Evolutionary conservation across 2,329 filamentous ascomycete genomes (phyloP).

Genomic region (Penicillium sp.): DNA sequence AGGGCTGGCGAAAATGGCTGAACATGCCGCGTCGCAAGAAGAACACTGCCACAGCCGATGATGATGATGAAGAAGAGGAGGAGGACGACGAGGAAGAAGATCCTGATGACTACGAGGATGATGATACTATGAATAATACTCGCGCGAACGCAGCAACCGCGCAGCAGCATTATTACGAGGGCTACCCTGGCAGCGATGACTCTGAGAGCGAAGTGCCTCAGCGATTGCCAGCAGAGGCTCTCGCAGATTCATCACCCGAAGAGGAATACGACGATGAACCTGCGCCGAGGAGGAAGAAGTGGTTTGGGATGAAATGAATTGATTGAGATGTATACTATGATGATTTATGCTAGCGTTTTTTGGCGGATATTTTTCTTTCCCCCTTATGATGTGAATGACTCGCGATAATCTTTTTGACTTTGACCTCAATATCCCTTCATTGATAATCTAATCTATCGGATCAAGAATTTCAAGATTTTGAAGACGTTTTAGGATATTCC

Average conservation of each 20-base stretch:
- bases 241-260: constrained; percentile 8
- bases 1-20: constrained; percentile 44
- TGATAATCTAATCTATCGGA: not conserved
- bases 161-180: constrained; percentile 19
- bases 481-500: not conserved
- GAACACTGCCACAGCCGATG: constrained; percentile 17
- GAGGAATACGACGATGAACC: constrained; percentile 21
- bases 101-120: constrained; percentile 25
- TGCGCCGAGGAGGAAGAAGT: constrained; percentile 31
- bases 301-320: constrained; percentile 28
- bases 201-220: constrained; percentile 18
- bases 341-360: constrained; percentile 6
- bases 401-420: not conserved
- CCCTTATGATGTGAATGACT: constrained; percentile 14
- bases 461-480: not conserved
- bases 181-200: constrained; percentile 25
- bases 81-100: constrained; percentile 11
- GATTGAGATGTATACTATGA: constrained; percentile 19
- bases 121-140: constrained; percentile 26
- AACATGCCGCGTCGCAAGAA: constrained; percentile 31
- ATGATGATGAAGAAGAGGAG: constrained; percentile 18
- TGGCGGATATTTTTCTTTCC: constrained; percentile 1
- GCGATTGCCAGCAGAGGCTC: constrained; percentile 9
- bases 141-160: constrained; percentile 24
- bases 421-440: not conserved